A percentile compares a stretch with the other conserved stretches of the same genome.
Conservation (phyloP, 108 stramenopile genomes). For the Pseudonitzschia multistriata region DNA sequence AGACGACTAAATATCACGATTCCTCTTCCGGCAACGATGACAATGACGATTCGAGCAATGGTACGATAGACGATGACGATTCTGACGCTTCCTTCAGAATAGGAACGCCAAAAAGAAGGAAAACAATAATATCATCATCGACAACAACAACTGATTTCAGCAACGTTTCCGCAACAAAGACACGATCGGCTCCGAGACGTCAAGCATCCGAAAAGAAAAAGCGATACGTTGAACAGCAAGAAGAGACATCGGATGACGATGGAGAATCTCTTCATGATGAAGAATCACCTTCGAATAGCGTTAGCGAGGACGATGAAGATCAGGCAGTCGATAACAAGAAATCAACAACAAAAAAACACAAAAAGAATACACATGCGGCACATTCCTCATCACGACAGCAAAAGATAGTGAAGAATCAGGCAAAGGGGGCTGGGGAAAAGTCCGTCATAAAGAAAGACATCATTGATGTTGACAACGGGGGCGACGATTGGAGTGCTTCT, state of each 20-base stretch:
- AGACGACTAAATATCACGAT: not conserved
- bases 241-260: constrained; percentile 17
- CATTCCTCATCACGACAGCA: too few species aligned
- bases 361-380: not conserved
- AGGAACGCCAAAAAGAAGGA: not conserved
- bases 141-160: constrained; percentile 6
- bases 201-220: constrained; percentile 38
- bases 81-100: not conserved
- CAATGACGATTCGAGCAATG: not conserved
- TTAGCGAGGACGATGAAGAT: constrained; percentile 19
- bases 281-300: constrained; percentile 12
- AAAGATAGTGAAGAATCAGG: not conserved
- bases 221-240: constrained; percentile 14
- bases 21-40: constrained; percentile 3
- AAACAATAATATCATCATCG: not conserved
- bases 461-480: not conserved
- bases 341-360: not conserved
- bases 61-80: not conserved
- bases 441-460: not conserved
- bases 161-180: constrained; percentile 10
- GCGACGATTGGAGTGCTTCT: not conserved
- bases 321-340: constrained; percentile 1
- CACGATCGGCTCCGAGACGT: constrained; percentile 34
- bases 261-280: constrained; percentile 2
- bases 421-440: constrained; percentile 9